Evolutionary conservation across 2,329 filamentous ascomycete species (phyloP).

Genomic region (Fusarium sp.): DNA sequence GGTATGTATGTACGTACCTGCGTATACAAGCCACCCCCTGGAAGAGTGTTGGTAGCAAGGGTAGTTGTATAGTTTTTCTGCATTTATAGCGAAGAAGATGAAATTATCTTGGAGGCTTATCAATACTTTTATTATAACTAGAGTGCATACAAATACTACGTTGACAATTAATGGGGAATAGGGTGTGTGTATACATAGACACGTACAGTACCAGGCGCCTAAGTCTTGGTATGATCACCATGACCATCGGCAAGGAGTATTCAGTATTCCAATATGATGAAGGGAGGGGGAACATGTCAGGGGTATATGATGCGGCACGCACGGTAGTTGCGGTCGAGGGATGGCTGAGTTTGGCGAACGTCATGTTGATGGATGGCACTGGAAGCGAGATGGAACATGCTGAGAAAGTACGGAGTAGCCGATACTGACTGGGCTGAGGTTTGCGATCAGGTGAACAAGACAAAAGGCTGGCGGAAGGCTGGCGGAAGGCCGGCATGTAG

Average conservation of each 20-base stretch:
- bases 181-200: no score
- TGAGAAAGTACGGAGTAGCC: background rate
- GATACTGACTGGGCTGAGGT: background rate
- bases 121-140: no score
- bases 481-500: constrained; percentile 12
- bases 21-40: no score
- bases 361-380: constrained; percentile 14
- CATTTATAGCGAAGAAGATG: no score
- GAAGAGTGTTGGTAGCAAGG: no score
- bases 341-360: background rate
- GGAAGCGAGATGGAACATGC: constrained; percentile 8
- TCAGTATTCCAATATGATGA: background rate
- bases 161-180: no score
- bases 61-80: no score
- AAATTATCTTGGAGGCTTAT: no score
- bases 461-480: constrained; percentile 22
- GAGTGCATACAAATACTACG: no score
- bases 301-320: background rate
- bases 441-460: constrained; percentile 6
- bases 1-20: background rate
- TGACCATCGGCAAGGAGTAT: background rate
- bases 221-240: background rate
- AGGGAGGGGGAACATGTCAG: background rate
- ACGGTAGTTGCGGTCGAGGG: background rate
- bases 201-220: no score